These are phyloP conservation scores for Diplodia seriata DNA, from an alignment of 2,329 filamentous ascomycete genomes.

Conservation along the genomic window DNA sequence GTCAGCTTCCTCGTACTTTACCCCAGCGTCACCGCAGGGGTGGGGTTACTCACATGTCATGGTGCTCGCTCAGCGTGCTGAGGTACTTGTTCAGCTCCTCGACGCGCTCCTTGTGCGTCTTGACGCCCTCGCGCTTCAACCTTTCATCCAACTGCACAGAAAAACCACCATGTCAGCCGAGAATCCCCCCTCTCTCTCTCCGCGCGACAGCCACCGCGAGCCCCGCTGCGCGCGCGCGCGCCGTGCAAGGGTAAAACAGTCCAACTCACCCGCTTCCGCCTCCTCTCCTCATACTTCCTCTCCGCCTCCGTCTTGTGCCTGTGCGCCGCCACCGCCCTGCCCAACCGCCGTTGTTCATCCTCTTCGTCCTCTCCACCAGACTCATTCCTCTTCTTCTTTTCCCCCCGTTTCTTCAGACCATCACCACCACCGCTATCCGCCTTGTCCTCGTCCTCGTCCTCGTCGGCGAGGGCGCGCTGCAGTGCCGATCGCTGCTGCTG, in stretches of 20 bases:
- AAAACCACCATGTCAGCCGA: neutral
- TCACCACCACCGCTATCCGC: neutral
- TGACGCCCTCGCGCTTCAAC: conserved; percentile 82
- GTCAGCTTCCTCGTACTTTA: conserved; percentile 35
- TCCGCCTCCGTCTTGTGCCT: conserved; percentile 83
- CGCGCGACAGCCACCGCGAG: too few species aligned
- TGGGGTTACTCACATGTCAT: conserved; percentile 77
- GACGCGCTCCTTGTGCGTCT: conserved; percentile 96
- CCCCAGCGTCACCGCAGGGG: neutral
- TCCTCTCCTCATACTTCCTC: conserved; percentile 77
- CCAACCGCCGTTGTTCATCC: conserved; percentile 37
- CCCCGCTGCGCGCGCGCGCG: too few species aligned
- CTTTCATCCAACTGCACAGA: conserved; percentile 74
- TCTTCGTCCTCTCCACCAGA: conserved; percentile 34
- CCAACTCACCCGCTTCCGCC: conserved; percentile 75
- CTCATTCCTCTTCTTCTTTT: neutral
- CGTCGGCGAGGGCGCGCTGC: conserved; percentile 36
- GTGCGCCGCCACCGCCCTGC: conserved; percentile 34
- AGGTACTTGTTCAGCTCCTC: conserved; percentile 95
- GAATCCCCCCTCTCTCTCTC: too few species aligned
- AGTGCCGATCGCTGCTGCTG: conserved; percentile 9
- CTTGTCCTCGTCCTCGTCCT: conserved; percentile 36
- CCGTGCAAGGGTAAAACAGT: conserved; percentile 5
- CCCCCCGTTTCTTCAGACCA: neutral
- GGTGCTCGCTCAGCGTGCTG: conserved; percentile 90